Evolutionary conservation across 805 yeast species (phyloP).

Genomic region (Saturnispora halmiae): DNA sequence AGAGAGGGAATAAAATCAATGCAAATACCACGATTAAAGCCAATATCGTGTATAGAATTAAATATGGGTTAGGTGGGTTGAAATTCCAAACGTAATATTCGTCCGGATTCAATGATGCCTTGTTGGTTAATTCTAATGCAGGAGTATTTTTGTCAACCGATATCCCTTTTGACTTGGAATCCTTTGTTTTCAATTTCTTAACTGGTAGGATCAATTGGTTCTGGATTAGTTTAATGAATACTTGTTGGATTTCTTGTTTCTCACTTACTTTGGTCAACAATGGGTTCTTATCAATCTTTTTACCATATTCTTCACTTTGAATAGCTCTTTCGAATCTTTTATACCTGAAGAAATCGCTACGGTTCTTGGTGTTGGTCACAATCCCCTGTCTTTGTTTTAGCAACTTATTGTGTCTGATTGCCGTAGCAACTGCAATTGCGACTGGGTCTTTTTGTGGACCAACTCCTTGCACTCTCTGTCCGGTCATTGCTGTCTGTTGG

Average conservation of each 20-base stretch:
- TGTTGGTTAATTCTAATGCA: constrained; percentile 43
- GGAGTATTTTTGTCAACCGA: constrained; percentile 56
- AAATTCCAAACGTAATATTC: constrained; percentile 81
- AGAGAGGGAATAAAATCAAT: constrained; percentile 76
- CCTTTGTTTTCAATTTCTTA: constrained; percentile 58
- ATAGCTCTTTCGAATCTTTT: constrained; percentile 79
- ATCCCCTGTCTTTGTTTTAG: constrained; percentile 75
- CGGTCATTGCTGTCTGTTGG: neutral
- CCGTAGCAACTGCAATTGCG: constrained; percentile 63
- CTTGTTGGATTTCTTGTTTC: constrained; percentile 44
- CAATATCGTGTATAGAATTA: constrained; percentile 52
- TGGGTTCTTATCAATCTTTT: constrained; percentile 27
- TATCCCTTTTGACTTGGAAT: constrained; percentile 53
- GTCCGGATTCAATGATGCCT: constrained; percentile 53
- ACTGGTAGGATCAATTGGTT: constrained; percentile 70
- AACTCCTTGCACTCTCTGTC: constrained; percentile 19
- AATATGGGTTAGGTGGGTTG: constrained; percentile 59
- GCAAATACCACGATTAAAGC: constrained; percentile 57
- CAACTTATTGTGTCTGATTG: constrained; percentile 51
- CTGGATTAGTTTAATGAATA: constrained; percentile 61
- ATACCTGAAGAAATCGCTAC: constrained; percentile 75
- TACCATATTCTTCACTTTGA: constrained; percentile 58
- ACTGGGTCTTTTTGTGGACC: constrained; percentile 36
- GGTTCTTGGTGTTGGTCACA: constrained; percentile 49
- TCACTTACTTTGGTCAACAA: constrained; percentile 30